phyloP scores from a whole-genome alignment of 805 yeast species.

The Torulaspora franciscae region DNA sequence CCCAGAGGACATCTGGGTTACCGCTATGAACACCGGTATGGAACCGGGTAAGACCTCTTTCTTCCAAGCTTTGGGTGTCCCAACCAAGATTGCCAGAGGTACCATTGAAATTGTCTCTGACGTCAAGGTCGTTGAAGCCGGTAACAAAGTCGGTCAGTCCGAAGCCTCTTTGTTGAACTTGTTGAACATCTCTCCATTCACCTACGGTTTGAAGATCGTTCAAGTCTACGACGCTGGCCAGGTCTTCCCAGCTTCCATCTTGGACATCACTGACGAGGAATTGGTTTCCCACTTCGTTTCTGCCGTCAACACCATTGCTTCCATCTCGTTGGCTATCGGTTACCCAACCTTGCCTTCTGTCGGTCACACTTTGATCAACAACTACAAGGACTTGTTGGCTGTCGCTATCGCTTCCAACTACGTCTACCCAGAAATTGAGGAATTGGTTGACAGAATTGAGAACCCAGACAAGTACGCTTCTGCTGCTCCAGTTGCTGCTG shows the following conservation, averaged over 20 bases:
- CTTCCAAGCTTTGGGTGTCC: conserved; percentile 99
- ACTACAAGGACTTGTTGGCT: conserved; percentile 98
- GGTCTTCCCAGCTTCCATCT: conserved; percentile 92
- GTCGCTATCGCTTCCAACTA: conserved; percentile 97
- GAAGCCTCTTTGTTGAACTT: conserved; percentile 98
- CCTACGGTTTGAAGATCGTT: conserved; percentile 94
- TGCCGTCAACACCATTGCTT: conserved; percentile 90
- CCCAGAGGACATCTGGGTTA: conserved; percentile 95
- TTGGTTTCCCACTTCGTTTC: conserved; percentile 85
- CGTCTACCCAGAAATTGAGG: conserved; percentile 98
- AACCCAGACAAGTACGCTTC: conserved; percentile 99
- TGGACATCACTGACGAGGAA: conserved; percentile 98
- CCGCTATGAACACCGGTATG: conserved; percentile 99
- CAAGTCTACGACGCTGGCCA: conserved; percentile 99
- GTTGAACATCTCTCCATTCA: conserved; percentile 99
- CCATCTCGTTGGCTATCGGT: conserved; percentile 94
- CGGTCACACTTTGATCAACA: conserved; percentile 97
- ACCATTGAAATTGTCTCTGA: conserved; percentile 98
- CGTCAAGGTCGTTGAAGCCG: conserved; percentile 87
- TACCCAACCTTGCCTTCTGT: conserved; percentile 99
- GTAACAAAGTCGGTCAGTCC: conserved; percentile 93
- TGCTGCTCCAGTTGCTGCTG: conserved; percentile 95
- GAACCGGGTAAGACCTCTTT: conserved; percentile 99
- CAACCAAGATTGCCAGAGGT: conserved; percentile 99
- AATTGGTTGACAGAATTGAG: conserved; percentile 98